Base-by-base conservation (phyloP, 177 flowering plant genomes). In the Vitis hybrid region DNA sequence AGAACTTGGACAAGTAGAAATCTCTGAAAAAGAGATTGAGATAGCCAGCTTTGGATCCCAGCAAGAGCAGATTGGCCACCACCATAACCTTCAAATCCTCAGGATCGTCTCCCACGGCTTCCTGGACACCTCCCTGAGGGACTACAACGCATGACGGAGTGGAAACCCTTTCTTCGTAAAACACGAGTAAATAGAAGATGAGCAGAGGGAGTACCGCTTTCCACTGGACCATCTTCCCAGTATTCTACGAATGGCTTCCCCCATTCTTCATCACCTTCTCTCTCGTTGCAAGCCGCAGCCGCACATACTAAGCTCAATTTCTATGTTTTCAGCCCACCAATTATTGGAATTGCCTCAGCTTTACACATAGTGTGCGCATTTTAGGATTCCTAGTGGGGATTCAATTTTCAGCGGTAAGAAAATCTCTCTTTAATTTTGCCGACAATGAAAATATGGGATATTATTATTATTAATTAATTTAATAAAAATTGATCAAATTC, bases 1-100 rank as follows among this genome's bases (percentile, higher is more conserved):
- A 86, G 77, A 88, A 88, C 52, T 82, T 87, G 75, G 92, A 64
- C 82, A 78, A 69, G 79, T 79, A 87, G 57, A 82, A 82, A 53
- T 87, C 81, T 62, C 90, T 79, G 80, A 89, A 87, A 57, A 76
- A 79, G 31, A 65, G 20, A 61, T 82, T 77, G 62, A 79, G 33
- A 52, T 76, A 86, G 18, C 83, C 80, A 12, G 87, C 76, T 12
- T 85, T 88, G 52, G 89, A 84, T 31, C 92, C 90, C 76, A 73
- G 53, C 20, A 88, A 73, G 6, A 87, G 82, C 72, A 90, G 62
- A 76, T 88, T 77, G 44, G 87, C 85, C 33, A 84, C 94, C 77
- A 88, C 60, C 92, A 90, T 90, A 51, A 87, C 90, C 80, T 80
- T 90, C 76, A 90, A 61, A 17, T 86, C 89, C 18, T 72, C 83